Evolutionary conservation across 2,329 filamentous ascomycete genomes (phyloP).

Genomic region (Colletotrichum eleusines): DNA sequence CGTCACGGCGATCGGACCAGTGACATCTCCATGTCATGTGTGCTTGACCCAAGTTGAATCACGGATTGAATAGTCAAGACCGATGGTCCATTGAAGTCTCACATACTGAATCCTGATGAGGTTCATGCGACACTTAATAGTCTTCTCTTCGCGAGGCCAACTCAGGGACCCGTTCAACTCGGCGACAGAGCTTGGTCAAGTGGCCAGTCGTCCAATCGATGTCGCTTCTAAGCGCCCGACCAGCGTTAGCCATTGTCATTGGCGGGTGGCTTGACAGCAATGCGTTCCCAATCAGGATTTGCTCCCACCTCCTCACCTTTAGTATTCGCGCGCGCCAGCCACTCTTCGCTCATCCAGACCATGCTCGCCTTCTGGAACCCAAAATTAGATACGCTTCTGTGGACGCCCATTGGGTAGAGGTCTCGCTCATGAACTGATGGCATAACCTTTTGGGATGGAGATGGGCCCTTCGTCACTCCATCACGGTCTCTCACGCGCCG

Average conservation of each 20-base stretch:
- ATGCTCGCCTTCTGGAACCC: slow-evolving; percentile 46
- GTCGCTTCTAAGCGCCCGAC: slow-evolving; percentile 45
- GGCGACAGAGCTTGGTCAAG: slow-evolving; percentile 17
- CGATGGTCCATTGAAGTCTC: slow-evolving; percentile 17
- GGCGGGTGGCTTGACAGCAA: slow-evolving; percentile 30
- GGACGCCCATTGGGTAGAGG: slow-evolving; percentile 50
- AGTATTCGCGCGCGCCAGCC: slow-evolving; percentile 57
- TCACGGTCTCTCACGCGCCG: slow-evolving; percentile 34
- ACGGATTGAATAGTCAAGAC: slow-evolving; percentile 28
- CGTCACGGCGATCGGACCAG: neutral
- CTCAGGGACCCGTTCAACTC: slow-evolving; percentile 15
- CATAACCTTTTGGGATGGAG: slow-evolving; percentile 20
- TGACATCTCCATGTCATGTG: neutral
- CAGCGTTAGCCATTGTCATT: slow-evolving; percentile 36
- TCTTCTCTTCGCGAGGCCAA: slow-evolving; percentile 32
- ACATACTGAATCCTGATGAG: slow-evolving; percentile 20
- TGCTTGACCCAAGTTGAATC: neutral
- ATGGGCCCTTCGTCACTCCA: slow-evolving; percentile 28
- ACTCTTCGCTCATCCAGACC: slow-evolving; percentile 44
- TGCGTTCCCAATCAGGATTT: slow-evolving; percentile 35
- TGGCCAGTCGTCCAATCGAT: slow-evolving; percentile 36
- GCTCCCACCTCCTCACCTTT: slow-evolving; percentile 26
- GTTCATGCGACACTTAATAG: slow-evolving; percentile 34
- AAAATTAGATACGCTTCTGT: slow-evolving; percentile 51
- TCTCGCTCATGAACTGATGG: slow-evolving; percentile 19